These are phyloP conservation scores for Epichloe sibirici DNA, from an alignment of 2,329 filamentous ascomycete species.

Conservation along the genomic window DNA sequence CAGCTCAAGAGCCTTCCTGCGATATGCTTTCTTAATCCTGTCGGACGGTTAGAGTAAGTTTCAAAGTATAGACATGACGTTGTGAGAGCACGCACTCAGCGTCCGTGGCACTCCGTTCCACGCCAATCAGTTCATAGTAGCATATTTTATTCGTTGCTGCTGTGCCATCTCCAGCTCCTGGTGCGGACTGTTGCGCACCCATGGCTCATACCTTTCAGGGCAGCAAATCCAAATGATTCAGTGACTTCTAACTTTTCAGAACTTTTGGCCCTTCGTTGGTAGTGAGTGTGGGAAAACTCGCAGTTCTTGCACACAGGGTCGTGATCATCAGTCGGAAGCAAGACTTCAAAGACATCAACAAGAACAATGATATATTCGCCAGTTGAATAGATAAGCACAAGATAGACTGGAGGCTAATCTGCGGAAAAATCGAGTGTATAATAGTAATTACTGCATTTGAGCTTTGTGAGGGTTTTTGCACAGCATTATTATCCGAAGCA, in stretches of 20 bases:
- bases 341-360: too few species aligned
- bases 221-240: neutral
- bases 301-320: neutral
- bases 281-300: neutral
- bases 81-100: conserved; percentile 53
- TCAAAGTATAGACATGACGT: neutral
- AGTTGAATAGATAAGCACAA: too few species aligned
- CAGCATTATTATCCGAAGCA: too few species aligned
- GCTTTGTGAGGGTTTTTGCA: too few species aligned
- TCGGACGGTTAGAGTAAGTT: neutral
- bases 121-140: conserved; percentile 74
- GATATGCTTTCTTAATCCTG: conserved; percentile 88
- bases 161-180: conserved; percentile 10
- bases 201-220: conserved; percentile 18
- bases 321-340: too few species aligned
- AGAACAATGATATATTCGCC: too few species aligned
- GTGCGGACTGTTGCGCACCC: conserved; percentile 45
- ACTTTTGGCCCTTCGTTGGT: too few species aligned
- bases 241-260: neutral
- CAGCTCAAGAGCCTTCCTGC: conserved; percentile 78
- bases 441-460: too few species aligned
- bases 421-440: too few species aligned
- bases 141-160: conserved; percentile 48
- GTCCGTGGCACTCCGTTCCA: conserved; percentile 61
- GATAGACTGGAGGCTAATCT: too few species aligned